Evolutionary conservation across 2,329 filamentous ascomycete species (phyloP).

Genomic region (Sporothrix dimorphospora): DNA sequence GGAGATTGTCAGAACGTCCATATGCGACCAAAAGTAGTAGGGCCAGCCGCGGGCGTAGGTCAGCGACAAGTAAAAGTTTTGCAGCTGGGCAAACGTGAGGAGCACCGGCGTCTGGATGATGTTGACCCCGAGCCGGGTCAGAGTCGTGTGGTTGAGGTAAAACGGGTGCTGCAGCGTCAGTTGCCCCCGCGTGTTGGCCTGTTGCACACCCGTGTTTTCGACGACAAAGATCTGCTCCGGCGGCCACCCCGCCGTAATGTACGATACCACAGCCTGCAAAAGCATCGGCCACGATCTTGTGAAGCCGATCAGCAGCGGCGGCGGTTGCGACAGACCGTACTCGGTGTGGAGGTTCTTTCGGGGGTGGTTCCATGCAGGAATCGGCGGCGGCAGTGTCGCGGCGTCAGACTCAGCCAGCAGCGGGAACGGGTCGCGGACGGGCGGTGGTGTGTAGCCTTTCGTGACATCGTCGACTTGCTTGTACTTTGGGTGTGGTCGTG

Average conservation of each 20-base stretch:
- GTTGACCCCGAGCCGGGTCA: background rate
- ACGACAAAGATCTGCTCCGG: slow-evolving; percentile 59
- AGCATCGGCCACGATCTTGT: slow-evolving; percentile 48
- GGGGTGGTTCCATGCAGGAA: slow-evolving; percentile 47
- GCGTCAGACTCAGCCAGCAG: slow-evolving; percentile 38
- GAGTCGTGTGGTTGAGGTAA: slow-evolving; percentile 55
- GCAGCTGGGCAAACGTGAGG: background rate
- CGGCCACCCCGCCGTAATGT: slow-evolving; percentile 63
- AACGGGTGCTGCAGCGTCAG: slow-evolving; percentile 59
- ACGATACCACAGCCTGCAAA: slow-evolving; percentile 58
- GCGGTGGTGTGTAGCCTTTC: background rate
- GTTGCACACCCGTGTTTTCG: slow-evolving; percentile 63
- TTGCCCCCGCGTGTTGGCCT: slow-evolving; percentile 52
- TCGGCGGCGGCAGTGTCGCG: slow-evolving; percentile 43
- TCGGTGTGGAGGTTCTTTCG: slow-evolving; percentile 44
- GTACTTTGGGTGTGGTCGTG: background rate
- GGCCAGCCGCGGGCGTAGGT: slow-evolving; percentile 49
- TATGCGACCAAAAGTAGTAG: slow-evolving; percentile 58
- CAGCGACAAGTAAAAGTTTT: slow-evolving; percentile 36
- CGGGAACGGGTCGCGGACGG: slow-evolving; percentile 49
- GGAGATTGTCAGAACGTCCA: slow-evolving; percentile 53
- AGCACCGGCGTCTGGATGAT: slow-evolving; percentile 1
- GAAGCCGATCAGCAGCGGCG: slow-evolving; percentile 1
- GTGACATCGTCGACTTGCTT: background rate
- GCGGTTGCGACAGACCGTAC: slow-evolving; percentile 28